Conservation (phyloP, 768 basidiomycete species). For the Russula vinacea region DNA sequence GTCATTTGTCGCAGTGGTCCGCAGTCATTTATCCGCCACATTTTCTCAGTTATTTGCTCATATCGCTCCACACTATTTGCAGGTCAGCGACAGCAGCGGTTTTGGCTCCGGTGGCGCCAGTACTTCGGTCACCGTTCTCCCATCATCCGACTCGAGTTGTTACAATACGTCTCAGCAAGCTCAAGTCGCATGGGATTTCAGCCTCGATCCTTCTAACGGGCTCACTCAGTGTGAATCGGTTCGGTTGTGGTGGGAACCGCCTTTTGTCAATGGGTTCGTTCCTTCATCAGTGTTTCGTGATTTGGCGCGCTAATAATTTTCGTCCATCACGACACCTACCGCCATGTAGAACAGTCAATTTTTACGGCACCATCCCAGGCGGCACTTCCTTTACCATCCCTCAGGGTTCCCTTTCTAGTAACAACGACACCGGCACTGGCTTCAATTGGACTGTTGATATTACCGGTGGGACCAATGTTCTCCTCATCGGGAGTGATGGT, state of each 20-base stretch:
- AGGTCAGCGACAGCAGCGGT: conserved; percentile 58
- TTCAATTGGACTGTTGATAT: conserved; percentile 67
- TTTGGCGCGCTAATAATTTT: conserved; percentile 9
- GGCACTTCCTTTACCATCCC: conserved; percentile 72
- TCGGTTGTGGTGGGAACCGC: conserved; percentile 63
- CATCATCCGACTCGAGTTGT: conserved; percentile 55
- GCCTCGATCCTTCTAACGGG: conserved; percentile 57
- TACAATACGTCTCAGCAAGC: conserved; percentile 51
- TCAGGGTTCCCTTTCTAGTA: conserved; percentile 43
- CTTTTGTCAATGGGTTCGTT: conserved; percentile 52
- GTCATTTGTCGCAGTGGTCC: conserved; percentile 73
- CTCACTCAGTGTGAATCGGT: conserved; percentile 61
- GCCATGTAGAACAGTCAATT: conserved; percentile 49
- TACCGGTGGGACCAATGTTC: conserved; percentile 60
- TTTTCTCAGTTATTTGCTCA: neutral
- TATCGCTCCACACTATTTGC: neutral
- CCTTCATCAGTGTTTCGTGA: neutral
- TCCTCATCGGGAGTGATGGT: conserved; percentile 64
- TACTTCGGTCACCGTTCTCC: conserved; percentile 53
- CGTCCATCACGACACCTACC: neutral
- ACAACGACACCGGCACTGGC: conserved; percentile 51
- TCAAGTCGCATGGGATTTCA: conserved; percentile 55
- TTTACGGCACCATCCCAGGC: conserved; percentile 74
- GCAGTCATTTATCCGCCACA: conserved; percentile 35
- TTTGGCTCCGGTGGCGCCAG: conserved; percentile 79